Evolutionary conservation across 164 flowering plant species (phyloP), one percentile per base, ranked within the genome.

Genomic region (Nymphaea colorata): DNA sequence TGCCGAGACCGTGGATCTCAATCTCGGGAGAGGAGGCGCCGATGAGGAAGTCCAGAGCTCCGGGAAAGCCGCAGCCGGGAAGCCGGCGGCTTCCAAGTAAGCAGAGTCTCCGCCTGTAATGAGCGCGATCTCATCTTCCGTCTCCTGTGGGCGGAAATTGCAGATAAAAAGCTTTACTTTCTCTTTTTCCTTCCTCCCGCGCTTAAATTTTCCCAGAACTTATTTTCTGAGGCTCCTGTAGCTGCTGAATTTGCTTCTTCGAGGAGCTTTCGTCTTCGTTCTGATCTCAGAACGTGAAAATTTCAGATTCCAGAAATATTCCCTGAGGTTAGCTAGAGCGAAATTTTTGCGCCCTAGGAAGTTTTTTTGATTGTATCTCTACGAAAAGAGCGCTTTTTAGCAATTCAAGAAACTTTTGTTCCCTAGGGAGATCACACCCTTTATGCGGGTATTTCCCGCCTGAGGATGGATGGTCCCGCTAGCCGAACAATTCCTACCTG

Each of bases 11-110:
- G 64, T 61, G 12, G 64, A 61, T 61, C 42, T 61, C 16, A 61
- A 61, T 41, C 41, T 61, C 5, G 42, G 64, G 82, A 8, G 74
- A 67, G 18, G 57, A 68, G 7, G 73, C 74, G 12, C 59, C 6
- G 42, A 16, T 5, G 3, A 51, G 3, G 41, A 36, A 55, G 16
- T 65, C 4, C 62, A 25, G n/a, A 45, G 14, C 25, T 68, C 43
- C 6, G 66, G 55, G 2, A 78, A 65, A 53, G 41, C 41, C 36
- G 59, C 61, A 16, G 66, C 69, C 41, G 72, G 65, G 41, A 76
- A 80, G 66, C 44, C 76, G 5, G 67, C 81, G 2, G 70, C 69
- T n/a, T 18, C 76, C 7, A 79, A 79, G 85, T 82, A 75, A 75
- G 76, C 65, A 36, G 47, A 51, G 53, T 2, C 57, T 51, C 12